Percentiles rank a stretch among this genome's conserved stretches.
These are phyloP conservation scores for Rhodotorula sp. DNA, from an alignment of 1,284 basidiomycete species.

Conservation along the genomic window DNA sequence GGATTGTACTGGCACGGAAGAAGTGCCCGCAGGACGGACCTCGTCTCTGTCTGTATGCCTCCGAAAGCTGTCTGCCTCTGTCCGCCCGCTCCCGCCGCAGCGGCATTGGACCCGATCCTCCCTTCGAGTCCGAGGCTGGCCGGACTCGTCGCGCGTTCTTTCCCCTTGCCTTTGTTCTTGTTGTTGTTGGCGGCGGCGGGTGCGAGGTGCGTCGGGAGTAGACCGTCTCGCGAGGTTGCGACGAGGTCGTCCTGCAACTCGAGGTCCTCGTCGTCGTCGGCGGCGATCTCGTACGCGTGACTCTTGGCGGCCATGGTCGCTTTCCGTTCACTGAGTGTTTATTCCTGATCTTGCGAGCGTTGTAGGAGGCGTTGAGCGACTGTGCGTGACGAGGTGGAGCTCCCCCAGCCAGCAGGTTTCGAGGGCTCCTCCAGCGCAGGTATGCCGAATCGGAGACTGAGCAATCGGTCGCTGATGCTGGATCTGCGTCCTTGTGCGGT, in stretches of 20 bases:
- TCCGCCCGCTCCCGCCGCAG: slow-evolving; percentile 10
- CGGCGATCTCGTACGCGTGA: slow-evolving; percentile 26
- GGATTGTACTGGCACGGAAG: background rate
- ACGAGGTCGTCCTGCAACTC: slow-evolving; percentile 28
- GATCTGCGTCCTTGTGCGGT: too few relatives aligned
- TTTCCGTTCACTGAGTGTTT: background rate
- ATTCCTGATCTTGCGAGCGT: background rate
- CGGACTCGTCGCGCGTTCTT: slow-evolving; percentile 16
- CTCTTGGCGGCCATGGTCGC: slow-evolving; percentile 13
- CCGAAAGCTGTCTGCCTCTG: slow-evolving; percentile 54
- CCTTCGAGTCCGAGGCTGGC: slow-evolving; percentile 19
- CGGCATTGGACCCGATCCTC: slow-evolving; percentile 18
- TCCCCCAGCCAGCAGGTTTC: too few relatives aligned
- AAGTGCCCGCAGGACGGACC: slow-evolving; percentile 54
- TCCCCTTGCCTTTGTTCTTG: slow-evolving; percentile 23
- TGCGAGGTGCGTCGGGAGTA: slow-evolving; percentile 25
- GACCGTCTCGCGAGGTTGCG: slow-evolving; percentile 12
- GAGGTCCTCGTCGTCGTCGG: slow-evolving; percentile 23
- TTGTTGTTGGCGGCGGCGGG: background rate
- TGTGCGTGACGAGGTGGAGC: too few relatives aligned
- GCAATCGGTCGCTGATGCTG: too few relatives aligned
- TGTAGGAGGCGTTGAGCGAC: too few relatives aligned
- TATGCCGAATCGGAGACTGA: too few relatives aligned
- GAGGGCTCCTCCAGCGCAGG: too few relatives aligned
- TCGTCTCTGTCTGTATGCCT: slow-evolving; percentile 80